These are phyloP conservation scores for Neofusicoccum umdonicola DNA, from an alignment of 2,329 filamentous ascomycete species.

Conservation along the genomic window DNA sequence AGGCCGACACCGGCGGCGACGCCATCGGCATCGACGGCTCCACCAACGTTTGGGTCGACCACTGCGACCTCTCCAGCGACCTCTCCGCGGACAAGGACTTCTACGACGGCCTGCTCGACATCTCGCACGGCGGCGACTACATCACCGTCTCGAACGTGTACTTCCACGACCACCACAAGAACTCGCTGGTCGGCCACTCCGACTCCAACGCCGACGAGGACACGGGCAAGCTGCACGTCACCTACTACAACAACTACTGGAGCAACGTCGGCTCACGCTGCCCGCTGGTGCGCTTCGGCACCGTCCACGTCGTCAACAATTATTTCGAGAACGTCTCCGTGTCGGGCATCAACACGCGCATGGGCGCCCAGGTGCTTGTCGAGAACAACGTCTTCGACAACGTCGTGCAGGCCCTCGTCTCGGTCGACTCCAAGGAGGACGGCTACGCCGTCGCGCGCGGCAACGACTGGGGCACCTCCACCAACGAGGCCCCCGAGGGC, in stretches of 20 bases:
- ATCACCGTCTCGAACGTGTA: slow-evolving; percentile 55
- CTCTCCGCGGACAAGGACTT: slow-evolving; percentile 61
- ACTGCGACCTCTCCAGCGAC: slow-evolving; percentile 63
- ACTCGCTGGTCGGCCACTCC: slow-evolving; percentile 59
- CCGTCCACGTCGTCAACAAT: slow-evolving; percentile 59
- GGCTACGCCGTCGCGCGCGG: slow-evolving; percentile 47
- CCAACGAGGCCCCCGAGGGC: slow-evolving; percentile 51
- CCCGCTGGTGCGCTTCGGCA: slow-evolving; percentile 65
- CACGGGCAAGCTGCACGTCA: slow-evolving; percentile 60
- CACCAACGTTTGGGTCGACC: slow-evolving; percentile 62
- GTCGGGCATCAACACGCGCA: slow-evolving; percentile 44
- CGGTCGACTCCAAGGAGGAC: slow-evolving; percentile 57
- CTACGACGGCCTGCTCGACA: slow-evolving; percentile 65
- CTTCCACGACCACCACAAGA: slow-evolving; percentile 61
- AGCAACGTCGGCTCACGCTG: slow-evolving; percentile 61
- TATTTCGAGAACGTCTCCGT: slow-evolving; percentile 39
- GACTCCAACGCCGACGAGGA: slow-evolving; percentile 58
- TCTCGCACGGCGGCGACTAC: slow-evolving; percentile 62
- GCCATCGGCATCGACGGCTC: slow-evolving; percentile 58
- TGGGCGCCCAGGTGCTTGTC: slow-evolving; percentile 45
- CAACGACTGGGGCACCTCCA: slow-evolving; percentile 43
- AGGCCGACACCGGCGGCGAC: slow-evolving; percentile 54
- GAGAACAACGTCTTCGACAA: slow-evolving; percentile 55
- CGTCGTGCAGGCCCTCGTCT: slow-evolving; percentile 56
- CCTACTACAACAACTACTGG: slow-evolving; percentile 67